Base-by-base conservation (phyloP, 257 asterid genomes). In the Nicotiana otophora region DNA sequence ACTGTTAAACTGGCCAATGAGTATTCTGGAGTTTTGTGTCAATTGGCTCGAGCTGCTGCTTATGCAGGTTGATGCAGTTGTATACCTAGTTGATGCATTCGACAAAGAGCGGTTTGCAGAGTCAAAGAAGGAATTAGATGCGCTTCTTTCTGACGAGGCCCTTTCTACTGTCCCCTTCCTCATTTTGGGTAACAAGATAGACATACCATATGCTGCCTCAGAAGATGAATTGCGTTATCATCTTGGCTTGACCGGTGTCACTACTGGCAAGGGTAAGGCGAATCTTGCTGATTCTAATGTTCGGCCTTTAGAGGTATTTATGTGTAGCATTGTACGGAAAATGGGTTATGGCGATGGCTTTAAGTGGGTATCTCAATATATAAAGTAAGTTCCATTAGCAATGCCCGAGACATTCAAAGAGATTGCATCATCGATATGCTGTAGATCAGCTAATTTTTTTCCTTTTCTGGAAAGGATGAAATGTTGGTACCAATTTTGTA, bases 281-380 rank as follows among this genome's bases (percentile, higher is more conserved):
- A 82, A 82, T 57, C 84, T 70, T 33, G 74, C 74, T 33, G 84
- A 82, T 42, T 70, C 84, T 12, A 36, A 19, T 17, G 81, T 82
- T 63, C 81, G 74, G 33, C 74, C 84, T 68, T 58, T 82, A 51
- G 84, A 70, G 84, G 84, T 82, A 70, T 70, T 69, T 72, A 82
- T 82, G 84, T 82, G 84, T 72, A 82, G 84, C 36, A 82, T 82
- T 74, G 84, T 72, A 61, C 76, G 81, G 61, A 82, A 81, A 81
- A 81, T 81, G 81, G 84, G 84, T 1, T 82, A 68, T 20, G 80
- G 80, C 42, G 80, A 75, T 75, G 80, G 80, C 16, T 75, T 75
- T 51, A 75, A 75, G 80, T 75, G 84, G 84, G 84, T 82, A 39
- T 82, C 84, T 58, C 84, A 82, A 74, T 82, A 82, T 74, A 72